Evolutionary conservation across 2,329 filamentous ascomycete species (phyloP).

Genomic region (Pseudonectria foliicola): DNA sequence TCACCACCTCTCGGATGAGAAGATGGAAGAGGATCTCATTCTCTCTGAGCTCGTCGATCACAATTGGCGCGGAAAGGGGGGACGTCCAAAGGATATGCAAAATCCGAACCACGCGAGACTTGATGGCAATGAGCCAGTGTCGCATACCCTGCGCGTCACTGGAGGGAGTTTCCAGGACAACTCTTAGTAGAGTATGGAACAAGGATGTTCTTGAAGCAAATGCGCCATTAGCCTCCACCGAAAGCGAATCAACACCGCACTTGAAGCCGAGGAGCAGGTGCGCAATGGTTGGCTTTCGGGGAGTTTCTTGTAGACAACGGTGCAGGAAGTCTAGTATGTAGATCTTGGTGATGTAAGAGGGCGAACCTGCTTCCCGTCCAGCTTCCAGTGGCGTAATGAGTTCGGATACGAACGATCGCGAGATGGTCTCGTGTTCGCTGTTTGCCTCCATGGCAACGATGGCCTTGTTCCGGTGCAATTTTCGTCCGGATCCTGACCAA

Average conservation of each 20-base stretch:
- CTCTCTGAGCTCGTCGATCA: slow-evolving; percentile 71
- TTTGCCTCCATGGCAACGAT: slow-evolving; percentile 82
- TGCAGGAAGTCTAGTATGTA: slow-evolving; percentile 82
- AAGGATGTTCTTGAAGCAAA: slow-evolving; percentile 69
- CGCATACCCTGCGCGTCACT: slow-evolving; percentile 53
- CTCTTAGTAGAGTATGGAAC: slow-evolving; percentile 71
- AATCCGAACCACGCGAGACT: slow-evolving; percentile 63
- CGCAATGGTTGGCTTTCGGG: slow-evolving; percentile 76
- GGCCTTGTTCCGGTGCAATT: slow-evolving; percentile 69
- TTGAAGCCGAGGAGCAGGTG: slow-evolving; percentile 86
- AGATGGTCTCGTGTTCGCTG: slow-evolving; percentile 72
- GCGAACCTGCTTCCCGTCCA: slow-evolving; percentile 60
- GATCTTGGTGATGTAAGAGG: slow-evolving; percentile 74
- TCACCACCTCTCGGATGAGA: slow-evolving; percentile 63
- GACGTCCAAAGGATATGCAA: slow-evolving; percentile 79
- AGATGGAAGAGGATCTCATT: slow-evolving; percentile 76
- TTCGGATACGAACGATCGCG: slow-evolving; percentile 63
- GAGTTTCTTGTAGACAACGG: slow-evolving; percentile 66
- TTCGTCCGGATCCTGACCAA: slow-evolving; percentile 53
- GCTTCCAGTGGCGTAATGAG: slow-evolving; percentile 64
- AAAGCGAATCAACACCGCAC: slow-evolving; percentile 64
- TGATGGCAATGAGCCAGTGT: slow-evolving; percentile 63
- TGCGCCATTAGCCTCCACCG: slow-evolving; percentile 58
- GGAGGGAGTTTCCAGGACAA: slow-evolving; percentile 64
- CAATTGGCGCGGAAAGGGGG: slow-evolving; percentile 65